Evolutionary conservation across 208 protist species (phyloP), one percentile per base, ranked within the genome.

Genomic region (Acanthamoeba triangularis): DNA sequence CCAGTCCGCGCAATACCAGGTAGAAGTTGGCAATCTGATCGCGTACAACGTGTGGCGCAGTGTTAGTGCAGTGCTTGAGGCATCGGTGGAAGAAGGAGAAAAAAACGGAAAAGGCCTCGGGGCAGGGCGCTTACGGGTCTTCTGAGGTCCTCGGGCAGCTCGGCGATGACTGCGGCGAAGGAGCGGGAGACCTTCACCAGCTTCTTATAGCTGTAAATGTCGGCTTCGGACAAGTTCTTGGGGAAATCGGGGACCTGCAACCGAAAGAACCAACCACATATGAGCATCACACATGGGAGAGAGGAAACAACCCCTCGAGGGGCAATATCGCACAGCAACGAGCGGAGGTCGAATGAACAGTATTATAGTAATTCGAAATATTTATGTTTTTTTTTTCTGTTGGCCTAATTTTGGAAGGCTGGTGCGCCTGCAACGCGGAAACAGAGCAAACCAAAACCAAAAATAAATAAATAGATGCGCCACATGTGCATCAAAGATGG

Each of bases 1-100:
- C 80, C 28, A 90, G 41, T 61, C 80, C 80, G 1, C 80, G 44
- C 41, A 90, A 13, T 0, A 90, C 80, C 54, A 90, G 23, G 80
- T 63, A 90, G 44, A 90, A 90, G 54, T 90, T 90, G 80, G 49
- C 44, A 41, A 90, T 90, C 80, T 90, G 44, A n/a, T n/a, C 18
- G 28, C 5, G 56, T 41, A 3, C 2, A 41, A 41, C 37, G 37
- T 41, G 37, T 41, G 37, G 37, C 3, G 3, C 37, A 3, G 37
- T 41, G 37, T 41, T 41, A 41, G 37, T 41, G 37, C n/a, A n/a
- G n/a, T n/a, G 61, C 37, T 41, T 41, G 37, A 41, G n/a, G n/a
- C n/a, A n/a, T n/a, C n/a, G n/a, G n/a, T n/a, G 52, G 16, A 1
- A n/a, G n/a, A n/a, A 67, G 1, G 28, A 28, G 5, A 7, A 18